Percentiles rank a stretch among this genome's conserved stretches.
Evolutionary conservation across 768 basidiomycete genomes (phyloP).

Genomic region (Serendipita sp.): DNA sequence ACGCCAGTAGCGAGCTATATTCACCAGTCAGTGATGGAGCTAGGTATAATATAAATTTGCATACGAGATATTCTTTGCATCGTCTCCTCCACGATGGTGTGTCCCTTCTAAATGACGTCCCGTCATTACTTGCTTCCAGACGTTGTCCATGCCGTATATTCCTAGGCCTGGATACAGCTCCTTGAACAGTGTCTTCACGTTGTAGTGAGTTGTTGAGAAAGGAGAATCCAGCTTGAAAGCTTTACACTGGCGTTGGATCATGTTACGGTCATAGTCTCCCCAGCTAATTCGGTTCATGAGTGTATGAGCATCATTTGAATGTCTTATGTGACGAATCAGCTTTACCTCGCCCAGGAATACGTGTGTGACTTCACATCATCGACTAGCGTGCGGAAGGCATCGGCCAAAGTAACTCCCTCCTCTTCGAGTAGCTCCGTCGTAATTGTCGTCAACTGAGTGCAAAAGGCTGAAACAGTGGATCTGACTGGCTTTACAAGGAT

Average conservation of each 20-base stretch:
- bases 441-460: constrained; percentile 1
- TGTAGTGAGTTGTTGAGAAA: not conserved
- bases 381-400: not conserved
- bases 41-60: not conserved
- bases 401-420: not conserved
- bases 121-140: not conserved
- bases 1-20: not conserved
- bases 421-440: not conserved
- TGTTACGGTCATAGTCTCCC: not conserved
- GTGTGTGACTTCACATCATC: not conserved
- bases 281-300: not conserved
- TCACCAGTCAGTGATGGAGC: not conserved
- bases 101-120: not conserved
- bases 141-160: not conserved
- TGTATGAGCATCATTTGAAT: not conserved
- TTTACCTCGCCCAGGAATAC: not conserved
- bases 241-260: not conserved
- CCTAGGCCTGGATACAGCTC: not conserved
- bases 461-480: not conserved
- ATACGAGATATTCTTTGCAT: not conserved
- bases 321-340: too few species aligned
- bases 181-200: constrained; percentile 1
- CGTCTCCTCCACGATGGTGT: not conserved
- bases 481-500: not conserved
- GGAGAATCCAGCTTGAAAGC: not conserved